These are phyloP conservation scores for Trichoderma virens DNA, from an alignment of 495 filamentous ascomycete genomes.

Conservation along the genomic window DNA sequence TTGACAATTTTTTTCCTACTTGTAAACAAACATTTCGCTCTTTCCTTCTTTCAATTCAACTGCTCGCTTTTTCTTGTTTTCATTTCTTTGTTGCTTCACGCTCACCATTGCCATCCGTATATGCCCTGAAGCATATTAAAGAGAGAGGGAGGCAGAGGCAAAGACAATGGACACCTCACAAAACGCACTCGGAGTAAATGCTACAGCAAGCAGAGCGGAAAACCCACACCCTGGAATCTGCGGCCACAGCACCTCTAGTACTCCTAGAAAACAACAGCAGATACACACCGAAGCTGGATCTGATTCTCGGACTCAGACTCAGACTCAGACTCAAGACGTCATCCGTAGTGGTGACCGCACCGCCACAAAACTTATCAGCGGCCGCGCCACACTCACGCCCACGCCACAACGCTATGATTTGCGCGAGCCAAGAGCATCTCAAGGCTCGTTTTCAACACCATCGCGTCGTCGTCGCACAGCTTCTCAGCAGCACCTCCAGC, in stretches of 20 bases:
- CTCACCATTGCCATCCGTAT: too few species aligned
- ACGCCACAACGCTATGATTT: constrained; percentile 4
- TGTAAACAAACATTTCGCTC: too few species aligned
- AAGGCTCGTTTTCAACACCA: constrained; percentile 5
- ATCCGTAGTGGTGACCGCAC: background rate
- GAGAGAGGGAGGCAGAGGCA: too few species aligned
- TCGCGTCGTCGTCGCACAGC: background rate
- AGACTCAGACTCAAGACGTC: background rate
- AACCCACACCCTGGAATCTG: too few species aligned
- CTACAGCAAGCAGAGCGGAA: too few species aligned
- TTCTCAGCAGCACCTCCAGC: background rate
- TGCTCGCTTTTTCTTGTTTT: too few species aligned
- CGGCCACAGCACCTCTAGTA: background rate
- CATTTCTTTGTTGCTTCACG: too few species aligned
- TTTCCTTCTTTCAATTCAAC: too few species aligned
- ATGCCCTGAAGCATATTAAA: too few species aligned
- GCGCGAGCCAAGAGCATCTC: constrained; percentile 7
- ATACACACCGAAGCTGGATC: background rate
- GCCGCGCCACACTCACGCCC: background rate
- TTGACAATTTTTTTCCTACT: too few species aligned
- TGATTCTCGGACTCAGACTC: background rate
- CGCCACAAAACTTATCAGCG: background rate
- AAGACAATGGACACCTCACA: too few species aligned
- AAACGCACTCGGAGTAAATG: too few species aligned
- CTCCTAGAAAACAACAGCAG: background rate